Evolutionary conservation across 805 yeast species (phyloP).

Genomic region (Ascoidea asiatica): DNA sequence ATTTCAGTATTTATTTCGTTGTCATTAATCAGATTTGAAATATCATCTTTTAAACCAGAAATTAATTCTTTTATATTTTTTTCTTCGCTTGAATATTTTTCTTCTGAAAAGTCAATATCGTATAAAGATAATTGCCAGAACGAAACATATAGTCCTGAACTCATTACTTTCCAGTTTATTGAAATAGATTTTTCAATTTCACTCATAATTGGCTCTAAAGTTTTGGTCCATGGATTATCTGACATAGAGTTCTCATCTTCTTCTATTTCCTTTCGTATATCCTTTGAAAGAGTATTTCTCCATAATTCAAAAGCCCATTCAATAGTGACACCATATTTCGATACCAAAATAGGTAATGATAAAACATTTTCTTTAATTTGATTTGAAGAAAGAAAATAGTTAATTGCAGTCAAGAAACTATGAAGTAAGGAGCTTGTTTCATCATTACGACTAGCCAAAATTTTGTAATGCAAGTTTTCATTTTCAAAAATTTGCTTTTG

Average conservation of each 20-base stretch:
- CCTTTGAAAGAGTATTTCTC: conserved; percentile 32
- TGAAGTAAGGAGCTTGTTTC: conserved; percentile 57
- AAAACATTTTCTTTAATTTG: conserved; percentile 22
- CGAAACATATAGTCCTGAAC: conserved; percentile 32
- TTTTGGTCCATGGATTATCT: conserved; percentile 7
- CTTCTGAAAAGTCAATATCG: conserved; percentile 46
- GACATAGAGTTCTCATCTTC: conserved; percentile 6
- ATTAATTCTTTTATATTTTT: conserved; percentile 24
- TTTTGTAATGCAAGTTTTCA: conserved; percentile 42
- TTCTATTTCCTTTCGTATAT: conserved; percentile 14
- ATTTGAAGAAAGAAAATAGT: conserved; percentile 28
- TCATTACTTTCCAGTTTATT: conserved; percentile 16
- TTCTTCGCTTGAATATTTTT: conserved; percentile 35
- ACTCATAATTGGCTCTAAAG: conserved; percentile 4
- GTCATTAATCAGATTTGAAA: conserved; percentile 4
- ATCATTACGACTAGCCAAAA: conserved; percentile 58
- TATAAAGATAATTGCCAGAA: conserved; percentile 70
- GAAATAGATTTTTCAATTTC: conserved; percentile 12
- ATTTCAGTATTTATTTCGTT: conserved; percentile 14
- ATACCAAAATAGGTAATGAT: conserved; percentile 26
- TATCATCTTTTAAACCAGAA: conserved; percentile 19
- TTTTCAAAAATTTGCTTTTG: conserved; percentile 23
- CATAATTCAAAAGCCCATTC: conserved; percentile 71
- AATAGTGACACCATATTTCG: conserved; percentile 30
- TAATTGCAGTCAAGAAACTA: conserved; percentile 45